Percentiles rank a stretch among this genome's conserved stretches.
These are phyloP conservation scores for Camelina hispida DNA, from an alignment of 345 rosid genomes.

Conservation along the genomic window DNA sequence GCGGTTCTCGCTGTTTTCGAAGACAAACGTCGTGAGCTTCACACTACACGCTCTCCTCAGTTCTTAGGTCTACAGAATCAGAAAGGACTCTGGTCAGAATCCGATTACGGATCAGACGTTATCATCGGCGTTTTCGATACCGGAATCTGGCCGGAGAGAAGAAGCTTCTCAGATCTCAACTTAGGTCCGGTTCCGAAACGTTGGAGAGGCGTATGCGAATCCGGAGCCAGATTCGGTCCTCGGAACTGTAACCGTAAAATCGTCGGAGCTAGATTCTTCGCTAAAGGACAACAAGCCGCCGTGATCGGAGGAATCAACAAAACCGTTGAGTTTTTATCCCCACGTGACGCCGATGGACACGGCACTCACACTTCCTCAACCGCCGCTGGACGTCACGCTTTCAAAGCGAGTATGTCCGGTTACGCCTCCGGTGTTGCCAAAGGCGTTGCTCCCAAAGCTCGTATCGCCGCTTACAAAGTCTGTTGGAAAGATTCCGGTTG, in stretches of 20 bases:
- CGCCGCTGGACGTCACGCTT: slow-evolving; percentile 70
- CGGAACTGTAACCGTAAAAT: slow-evolving; percentile 69
- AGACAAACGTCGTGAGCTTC: slow-evolving; percentile 74
- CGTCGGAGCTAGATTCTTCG: slow-evolving; percentile 76
- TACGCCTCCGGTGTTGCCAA: slow-evolving; percentile 80
- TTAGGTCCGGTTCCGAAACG: slow-evolving; percentile 73
- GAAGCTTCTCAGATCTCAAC: slow-evolving; percentile 79
- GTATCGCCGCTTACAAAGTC: slow-evolving; percentile 75
- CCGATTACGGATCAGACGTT: slow-evolving; percentile 90
- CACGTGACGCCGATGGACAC: slow-evolving; percentile 89
- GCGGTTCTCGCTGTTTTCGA: slow-evolving; percentile 69
- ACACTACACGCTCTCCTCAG: slow-evolving; percentile 91
- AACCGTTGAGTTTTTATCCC: slow-evolving; percentile 75
- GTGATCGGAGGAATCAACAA: slow-evolving; percentile 62
- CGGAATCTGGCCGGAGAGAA: slow-evolving; percentile 82
- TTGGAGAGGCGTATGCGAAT: slow-evolving; percentile 81
- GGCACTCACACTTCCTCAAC: slow-evolving; percentile 90
- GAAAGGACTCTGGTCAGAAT: slow-evolving; percentile 82
- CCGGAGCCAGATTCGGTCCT: slow-evolving; percentile 52
- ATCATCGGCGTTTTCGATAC: slow-evolving; percentile 82
- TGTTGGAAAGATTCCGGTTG: slow-evolving; percentile 90
- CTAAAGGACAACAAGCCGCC: slow-evolving; percentile 75
- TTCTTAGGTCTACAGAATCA: slow-evolving; percentile 81
- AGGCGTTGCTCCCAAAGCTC: slow-evolving; percentile 87
- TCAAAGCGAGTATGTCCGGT: slow-evolving; percentile 74